Percentiles rank a stretch among this genome's conserved stretches.
phyloP scores from a whole-genome alignment of 441 rosid species.

The Raphanus hybrid region DNA sequence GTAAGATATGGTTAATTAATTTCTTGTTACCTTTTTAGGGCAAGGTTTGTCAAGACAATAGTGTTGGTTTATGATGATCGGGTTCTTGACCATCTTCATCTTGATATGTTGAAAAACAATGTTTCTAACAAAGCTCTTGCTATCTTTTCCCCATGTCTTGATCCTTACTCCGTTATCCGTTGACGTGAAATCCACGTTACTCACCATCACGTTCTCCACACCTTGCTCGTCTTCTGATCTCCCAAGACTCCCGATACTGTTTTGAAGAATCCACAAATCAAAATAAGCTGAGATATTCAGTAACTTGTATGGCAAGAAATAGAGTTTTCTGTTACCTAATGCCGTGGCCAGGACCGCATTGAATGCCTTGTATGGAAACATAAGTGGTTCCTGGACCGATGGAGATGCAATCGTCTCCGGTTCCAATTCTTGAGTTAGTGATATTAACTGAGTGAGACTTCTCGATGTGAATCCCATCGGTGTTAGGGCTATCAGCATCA shows the following conservation, averaged over 20 bases:
- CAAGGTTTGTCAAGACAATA: conserved; percentile 58
- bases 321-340: conserved; percentile 40
- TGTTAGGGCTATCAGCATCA: conserved; percentile 60
- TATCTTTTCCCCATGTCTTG: conserved; percentile 62
- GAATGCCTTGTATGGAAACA: conserved; percentile 47
- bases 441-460: conserved; percentile 55
- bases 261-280: not conserved
- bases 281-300: too few species aligned
- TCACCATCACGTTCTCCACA: conserved; percentile 61
- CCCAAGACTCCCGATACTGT: conserved; percentile 70
- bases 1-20: not conserved
- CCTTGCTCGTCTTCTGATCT: conserved; percentile 48
- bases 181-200: conserved; percentile 46
- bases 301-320: not conserved
- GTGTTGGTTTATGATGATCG: conserved; percentile 58
- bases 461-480: conserved; percentile 77
- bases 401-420: conserved; percentile 61
- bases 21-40: conserved; percentile 38
- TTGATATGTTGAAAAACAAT: conserved; percentile 54
- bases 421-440: conserved; percentile 53
- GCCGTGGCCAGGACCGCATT: conserved; percentile 75
- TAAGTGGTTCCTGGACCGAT: conserved; percentile 52
- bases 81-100: conserved; percentile 63
- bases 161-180: conserved; percentile 64
- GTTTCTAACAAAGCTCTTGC: conserved; percentile 53